Base-by-base conservation (phyloP, 139 green algal genomes). In the Edaphochlamys debaryana region DNA sequence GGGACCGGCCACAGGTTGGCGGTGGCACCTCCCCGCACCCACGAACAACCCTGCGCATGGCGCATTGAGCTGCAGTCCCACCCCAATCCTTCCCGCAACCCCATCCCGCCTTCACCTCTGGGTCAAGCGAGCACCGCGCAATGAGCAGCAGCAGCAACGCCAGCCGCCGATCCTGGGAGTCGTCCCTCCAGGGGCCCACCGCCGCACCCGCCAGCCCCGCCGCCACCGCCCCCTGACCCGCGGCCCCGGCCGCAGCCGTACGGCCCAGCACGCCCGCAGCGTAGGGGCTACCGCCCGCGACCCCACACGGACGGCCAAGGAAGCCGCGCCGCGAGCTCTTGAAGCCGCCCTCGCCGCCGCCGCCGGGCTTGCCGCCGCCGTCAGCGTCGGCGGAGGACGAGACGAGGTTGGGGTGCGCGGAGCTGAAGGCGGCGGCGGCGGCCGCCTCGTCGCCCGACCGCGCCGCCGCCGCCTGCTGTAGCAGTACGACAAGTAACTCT, bases 91-190 rank as follows among this genome's bases (percentile, higher is more conserved):
- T n/a, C n/a, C n/a, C n/a, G n/a, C n/a, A n/a, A n/a, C n/a, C n/a
- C n/a, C n/a, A n/a, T 4, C 58, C 58, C n/a, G 27, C 2, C 27
- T 62, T 15, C 48, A 83, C 79, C 42, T 90, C 82, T 29, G 87
- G 66, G 73, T 90, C 87, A 66, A 88, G 64, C 41, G 70, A 78
- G 63, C 87, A 90, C 37, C 87, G 45, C 25, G 87, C 82, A 64
- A 90, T 88, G 20, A 90, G 72, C 41, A 82, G 78, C 54, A 90
- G 82, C 78, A 90, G 71, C 82, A 90, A 67, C 36, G 87, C 86
- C 81, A 87, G 69, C 40, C 86, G 80, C 30, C 86, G 45, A 66
- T 90, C 86, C 75, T 83, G 74, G 32, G 56, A 74, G 29, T 67
- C 77, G 38, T 83, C 77, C 77, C 41, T 64, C 77, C 77, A 83